phyloP scores from a whole-genome alignment of 495 filamentous ascomycete genomes.

The Lasiosphaeris hirsuta region DNA sequence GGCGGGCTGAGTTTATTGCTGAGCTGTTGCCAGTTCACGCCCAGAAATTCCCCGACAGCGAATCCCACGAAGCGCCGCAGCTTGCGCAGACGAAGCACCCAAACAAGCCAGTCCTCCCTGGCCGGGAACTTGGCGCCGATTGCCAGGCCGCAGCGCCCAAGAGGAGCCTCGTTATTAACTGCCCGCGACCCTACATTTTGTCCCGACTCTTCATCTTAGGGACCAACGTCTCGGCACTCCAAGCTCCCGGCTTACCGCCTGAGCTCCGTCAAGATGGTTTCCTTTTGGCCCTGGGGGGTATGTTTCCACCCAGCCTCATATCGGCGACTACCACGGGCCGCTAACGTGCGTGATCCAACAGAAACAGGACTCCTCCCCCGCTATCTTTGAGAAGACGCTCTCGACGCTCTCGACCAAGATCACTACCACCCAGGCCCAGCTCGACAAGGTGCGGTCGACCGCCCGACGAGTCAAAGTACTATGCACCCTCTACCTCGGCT shows the following conservation, averaged over 20 bases:
- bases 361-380: constrained; percentile 81
- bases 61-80: not conserved
- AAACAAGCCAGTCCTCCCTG: constrained; percentile 1
- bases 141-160: not conserved
- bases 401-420: constrained; percentile 79
- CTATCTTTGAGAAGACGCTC: constrained; percentile 88
- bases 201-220: too few species aligned
- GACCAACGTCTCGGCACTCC: too few species aligned
- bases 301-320: constrained; percentile 31
- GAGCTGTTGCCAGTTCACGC: not conserved
- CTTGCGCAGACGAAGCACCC: not conserved
- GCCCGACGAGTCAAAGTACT: constrained; percentile 78
- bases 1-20: not conserved
- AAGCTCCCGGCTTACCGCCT: too few species aligned
- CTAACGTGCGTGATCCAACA: constrained; percentile 29
- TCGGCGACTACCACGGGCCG: not conserved
- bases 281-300: constrained; percentile 61
- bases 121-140: not conserved
- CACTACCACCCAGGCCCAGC: constrained; percentile 60
- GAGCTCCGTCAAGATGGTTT: constrained; percentile 58
- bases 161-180: not conserved
- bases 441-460: constrained; percentile 67
- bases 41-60: not conserved
- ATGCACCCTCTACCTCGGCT: constrained; percentile 83
- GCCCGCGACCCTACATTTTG: too few species aligned